Evolutionary conservation across 306 rosid genomes (phyloP).

Genomic region (Citrullus mucosospermus): DNA sequence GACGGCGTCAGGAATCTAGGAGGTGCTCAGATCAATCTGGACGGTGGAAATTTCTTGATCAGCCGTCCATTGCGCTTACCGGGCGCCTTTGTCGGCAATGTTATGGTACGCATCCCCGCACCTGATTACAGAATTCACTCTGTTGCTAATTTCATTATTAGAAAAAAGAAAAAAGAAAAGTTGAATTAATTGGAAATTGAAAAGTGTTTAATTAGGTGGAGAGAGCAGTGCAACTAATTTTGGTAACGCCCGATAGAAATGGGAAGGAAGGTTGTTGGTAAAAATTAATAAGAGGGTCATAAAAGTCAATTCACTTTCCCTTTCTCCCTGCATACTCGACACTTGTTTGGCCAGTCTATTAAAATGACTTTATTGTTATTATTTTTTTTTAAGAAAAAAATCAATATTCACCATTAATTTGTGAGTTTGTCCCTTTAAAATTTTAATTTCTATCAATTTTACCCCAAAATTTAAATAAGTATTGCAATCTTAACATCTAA

Average conservation of each 20-base stretch:
- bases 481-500: too few species aligned
- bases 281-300: not conserved
- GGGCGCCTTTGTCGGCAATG: conserved; percentile 46
- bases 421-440: too few species aligned
- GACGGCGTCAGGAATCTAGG: conserved; percentile 60
- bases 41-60: conserved; percentile 68
- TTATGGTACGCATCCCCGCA: conserved; percentile 42
- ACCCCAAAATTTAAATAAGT: too few species aligned
- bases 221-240: not conserved
- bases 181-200: not conserved
- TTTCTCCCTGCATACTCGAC: not conserved
- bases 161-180: not conserved
- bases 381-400: too few species aligned
- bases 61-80: conserved; percentile 47
- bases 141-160: not conserved
- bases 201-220: not conserved
- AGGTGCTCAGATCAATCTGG: conserved; percentile 54
- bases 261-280: not conserved
- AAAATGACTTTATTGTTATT: too few species aligned
- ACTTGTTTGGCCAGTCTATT: too few species aligned
- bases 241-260: not conserved
- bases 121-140: not conserved
- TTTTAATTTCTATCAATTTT: too few species aligned
- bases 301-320: not conserved
- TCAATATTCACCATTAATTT: too few species aligned